Base-by-base conservation (phyloP, 2,329 filamentous ascomycete genomes). In the Sphaceloma murrayae region DNA sequence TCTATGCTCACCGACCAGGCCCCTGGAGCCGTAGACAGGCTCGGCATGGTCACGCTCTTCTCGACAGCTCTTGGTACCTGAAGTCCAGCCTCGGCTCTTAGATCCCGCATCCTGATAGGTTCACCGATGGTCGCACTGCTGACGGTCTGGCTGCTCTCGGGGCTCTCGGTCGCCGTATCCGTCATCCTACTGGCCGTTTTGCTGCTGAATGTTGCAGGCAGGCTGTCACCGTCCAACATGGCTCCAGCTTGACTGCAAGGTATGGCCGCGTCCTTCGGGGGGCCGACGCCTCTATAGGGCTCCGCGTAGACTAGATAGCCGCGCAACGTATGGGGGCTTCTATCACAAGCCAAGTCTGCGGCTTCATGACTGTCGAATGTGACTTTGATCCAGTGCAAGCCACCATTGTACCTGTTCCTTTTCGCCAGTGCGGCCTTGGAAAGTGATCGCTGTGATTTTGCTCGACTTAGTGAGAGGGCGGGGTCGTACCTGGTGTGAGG, bases 361-460 rank as follows among this genome's bases (percentile, higher is more conserved):
- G 68, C 66, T 49, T 67, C 63, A 13, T 64, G 61, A 3, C 64
- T 67, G 52, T 70, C 66, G 48, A 72, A 73, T 1, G 69, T 73
- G 45, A 73, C 64, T 49, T 72, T 73, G 49, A 95, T 86, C 89
- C 89, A 96, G 67, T 94, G 85, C 53, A 83, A 75, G 32, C 89
- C 89, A 39, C 86, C 84, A 34, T 81, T 82, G 50, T 85, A 87
- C 49, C 74, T 76, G 63, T 88, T 86, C 57, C 89, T 85, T 60
- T 88, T 82, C 43, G 74, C 70, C 46, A 87, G 77, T 55, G 93
- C 85, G 27, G 82, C 80, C 13, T 74, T 66, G 2, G 80, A 82
- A 43, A 94, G 66, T 7, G 75, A 74, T 42, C 75, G 73, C 47
- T 78, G 76, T 36, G 81, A 78, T 51, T 81, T 75, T 7, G 82